Conservation (phyloP, 2,329 filamentous ascomycete genomes). For the Pezicula neosporulosa region DNA sequence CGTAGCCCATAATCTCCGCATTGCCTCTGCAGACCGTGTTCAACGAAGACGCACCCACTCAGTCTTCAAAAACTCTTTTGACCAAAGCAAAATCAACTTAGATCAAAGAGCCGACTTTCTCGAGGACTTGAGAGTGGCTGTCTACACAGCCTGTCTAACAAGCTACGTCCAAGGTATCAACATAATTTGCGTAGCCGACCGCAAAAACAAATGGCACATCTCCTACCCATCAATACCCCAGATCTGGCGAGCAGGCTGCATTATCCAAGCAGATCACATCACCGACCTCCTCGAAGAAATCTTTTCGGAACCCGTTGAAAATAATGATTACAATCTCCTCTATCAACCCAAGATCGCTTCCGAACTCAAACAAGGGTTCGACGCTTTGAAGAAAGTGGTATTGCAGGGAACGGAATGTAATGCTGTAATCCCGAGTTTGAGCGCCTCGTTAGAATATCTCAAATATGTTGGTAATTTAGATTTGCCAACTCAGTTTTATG, state of each 20-base stretch:
- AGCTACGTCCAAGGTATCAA: constrained; percentile 66
- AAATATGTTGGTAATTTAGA: constrained; percentile 59
- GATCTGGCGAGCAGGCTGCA: constrained; percentile 69
- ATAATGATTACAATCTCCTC: constrained; percentile 40
- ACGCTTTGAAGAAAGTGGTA: constrained; percentile 52
- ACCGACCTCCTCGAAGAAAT: constrained; percentile 52
- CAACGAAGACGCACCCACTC: constrained; percentile 50
- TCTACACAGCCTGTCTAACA: constrained; percentile 57
- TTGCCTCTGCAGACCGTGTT: constrained; percentile 58
- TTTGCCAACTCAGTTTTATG: constrained; percentile 66
- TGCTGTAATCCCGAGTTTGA: constrained; percentile 56
- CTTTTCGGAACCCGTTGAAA: constrained; percentile 30
- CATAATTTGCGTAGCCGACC: constrained; percentile 56
- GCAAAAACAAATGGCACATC: constrained; percentile 56
- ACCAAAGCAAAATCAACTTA: constrained; percentile 24
- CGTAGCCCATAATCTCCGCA: constrained; percentile 57
- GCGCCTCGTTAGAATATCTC: constrained; percentile 61
- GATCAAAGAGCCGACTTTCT: constrained; percentile 42
- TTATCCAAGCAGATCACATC: constrained; percentile 66
- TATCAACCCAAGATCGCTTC: constrained; percentile 41
- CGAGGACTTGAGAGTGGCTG: constrained; percentile 55
- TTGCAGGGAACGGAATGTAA: constrained; percentile 52
- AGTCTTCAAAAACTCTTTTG: constrained; percentile 33
- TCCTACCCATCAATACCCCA: constrained; percentile 47
- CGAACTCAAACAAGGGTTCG: constrained; percentile 49